Base-by-base conservation (phyloP, 805 yeast species). In the Starmera dryadoides region DNA sequence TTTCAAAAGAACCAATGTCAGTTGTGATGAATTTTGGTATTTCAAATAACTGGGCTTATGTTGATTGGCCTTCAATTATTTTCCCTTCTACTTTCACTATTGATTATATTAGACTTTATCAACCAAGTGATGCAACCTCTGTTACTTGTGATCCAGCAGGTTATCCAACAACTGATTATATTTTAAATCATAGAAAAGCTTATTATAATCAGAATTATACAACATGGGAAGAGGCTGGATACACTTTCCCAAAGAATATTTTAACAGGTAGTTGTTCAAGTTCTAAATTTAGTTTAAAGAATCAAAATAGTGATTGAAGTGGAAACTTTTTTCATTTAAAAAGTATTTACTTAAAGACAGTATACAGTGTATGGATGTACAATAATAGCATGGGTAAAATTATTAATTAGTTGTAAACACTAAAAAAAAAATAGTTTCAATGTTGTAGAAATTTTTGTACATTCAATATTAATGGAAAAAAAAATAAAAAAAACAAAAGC, bases 1-100 rank as follows among this genome's bases (percentile, higher is more conserved):
- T 72, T 8, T 58, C 73, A 5, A 68, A 66, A 47, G 78, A 72
- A 44, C 78, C 78, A 38, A 71, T 72, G 77, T 54, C 73, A 3
- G 53, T 72, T 16, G 52, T 72, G 38, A 48, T 72, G 59, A 72
- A 72, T 47, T 53, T 72, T 48, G 78, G 77, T 53, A 47, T 72
- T 28, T 70, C 76, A 10, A 66, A 64, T 37, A 68, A 60, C 40
- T 72, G 78, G 78, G 70, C 75, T 3, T 63, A 65, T 45, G 70
- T 72, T 30, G 70, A 72, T 45, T 72, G 76, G 76, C 59, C 64
- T 4, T 50, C 66, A 14, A 47, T 72, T 20, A 42, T 48, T 4
- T 72, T 72, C 53, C 77, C 77, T 2, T 48, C 57, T 22, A 55
- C 51, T n/a, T 54, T 71, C 60, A 59, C 61, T 38, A 52, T 72